phyloP scores from a whole-genome alignment of 371 early-diverging fungal genomes.

The Mucor racemosus region DNA sequence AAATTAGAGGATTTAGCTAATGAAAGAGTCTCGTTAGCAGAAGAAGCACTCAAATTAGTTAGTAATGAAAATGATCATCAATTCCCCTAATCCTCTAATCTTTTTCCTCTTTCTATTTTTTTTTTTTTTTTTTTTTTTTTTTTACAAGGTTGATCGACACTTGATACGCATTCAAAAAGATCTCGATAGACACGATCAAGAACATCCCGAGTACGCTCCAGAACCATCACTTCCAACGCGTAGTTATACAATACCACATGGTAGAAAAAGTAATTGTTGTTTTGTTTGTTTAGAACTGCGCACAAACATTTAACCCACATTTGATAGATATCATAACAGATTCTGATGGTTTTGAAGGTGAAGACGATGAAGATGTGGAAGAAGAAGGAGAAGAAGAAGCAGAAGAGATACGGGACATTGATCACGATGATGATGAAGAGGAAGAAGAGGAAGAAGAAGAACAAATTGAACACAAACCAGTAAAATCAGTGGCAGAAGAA shows the following conservation, averaged over 20 bases:
- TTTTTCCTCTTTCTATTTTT: no score
- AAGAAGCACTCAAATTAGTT: conserved; percentile 51
- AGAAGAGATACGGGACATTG: background rate
- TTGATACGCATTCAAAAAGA: conserved; percentile 38
- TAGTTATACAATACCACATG: conserved; percentile 28
- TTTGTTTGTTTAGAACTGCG: conserved; percentile 6
- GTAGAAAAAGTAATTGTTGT: conserved; percentile 19
- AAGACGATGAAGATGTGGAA: background rate
- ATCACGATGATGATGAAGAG: conserved; percentile 19
- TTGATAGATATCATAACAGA: background rate
- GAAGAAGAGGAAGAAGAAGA: conserved; percentile 29
- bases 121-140: no score
- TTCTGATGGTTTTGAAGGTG: background rate
- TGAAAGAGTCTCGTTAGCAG: conserved; percentile 49
- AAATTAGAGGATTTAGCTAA: conserved; percentile 46
- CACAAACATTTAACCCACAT: background rate
- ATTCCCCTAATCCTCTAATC: background rate
- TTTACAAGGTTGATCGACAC: conserved; percentile 47
- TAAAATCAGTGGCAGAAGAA: conserved; percentile 19
- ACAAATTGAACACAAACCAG: conserved; percentile 24
- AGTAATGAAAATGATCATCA: background rate
- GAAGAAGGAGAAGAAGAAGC: background rate
- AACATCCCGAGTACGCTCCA: conserved; percentile 31
- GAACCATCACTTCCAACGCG: conserved; percentile 11
- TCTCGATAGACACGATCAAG: conserved; percentile 40